phyloP scores from a whole-genome alignment of 257 asterid species.

The Scutellaria minor region DNA sequence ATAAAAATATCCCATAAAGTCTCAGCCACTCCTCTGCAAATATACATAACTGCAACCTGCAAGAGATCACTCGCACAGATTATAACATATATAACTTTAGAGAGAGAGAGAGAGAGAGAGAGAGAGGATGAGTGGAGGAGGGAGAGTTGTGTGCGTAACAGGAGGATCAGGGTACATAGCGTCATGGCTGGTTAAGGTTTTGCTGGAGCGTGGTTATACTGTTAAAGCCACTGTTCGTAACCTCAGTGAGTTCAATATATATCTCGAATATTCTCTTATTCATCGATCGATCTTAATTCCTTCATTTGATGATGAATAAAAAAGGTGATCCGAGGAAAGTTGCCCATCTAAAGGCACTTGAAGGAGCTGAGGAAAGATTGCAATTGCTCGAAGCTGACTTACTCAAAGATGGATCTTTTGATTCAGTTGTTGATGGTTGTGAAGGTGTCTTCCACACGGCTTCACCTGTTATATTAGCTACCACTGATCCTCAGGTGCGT shows the following conservation, averaged over 20 bases:
- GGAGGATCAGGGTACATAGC: conserved; percentile 54
- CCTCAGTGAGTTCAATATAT: conserved; percentile 25
- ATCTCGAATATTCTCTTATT: neutral
- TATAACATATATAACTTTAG: too few relatives aligned
- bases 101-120: too few relatives aligned
- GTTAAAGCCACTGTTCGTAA: conserved; percentile 52
- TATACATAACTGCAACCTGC: too few relatives aligned
- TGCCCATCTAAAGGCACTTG: conserved; percentile 46
- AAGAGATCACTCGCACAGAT: too few relatives aligned
- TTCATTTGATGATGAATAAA: neutral
- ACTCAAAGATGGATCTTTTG: conserved; percentile 50
- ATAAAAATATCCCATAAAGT: too few relatives aligned
- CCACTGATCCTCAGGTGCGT: conserved; percentile 48
- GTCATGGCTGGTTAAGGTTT: conserved; percentile 47
- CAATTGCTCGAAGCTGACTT: conserved; percentile 48
- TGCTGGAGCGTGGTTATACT: conserved; percentile 47
- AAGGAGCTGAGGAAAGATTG: conserved; percentile 57
- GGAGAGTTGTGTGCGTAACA: conserved; percentile 38
- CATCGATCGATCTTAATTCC: neutral
- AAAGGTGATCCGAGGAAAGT: conserved; percentile 45
- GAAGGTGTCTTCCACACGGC: conserved; percentile 68
- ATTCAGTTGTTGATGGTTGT: conserved; percentile 55
- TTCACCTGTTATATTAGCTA: conserved; percentile 45
- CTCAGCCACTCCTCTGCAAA: too few relatives aligned
- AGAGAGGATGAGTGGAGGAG: neutral